phyloP scores from a whole-genome alignment of 2,329 filamentous ascomycete species.

The Xylariales sp. region DNA sequence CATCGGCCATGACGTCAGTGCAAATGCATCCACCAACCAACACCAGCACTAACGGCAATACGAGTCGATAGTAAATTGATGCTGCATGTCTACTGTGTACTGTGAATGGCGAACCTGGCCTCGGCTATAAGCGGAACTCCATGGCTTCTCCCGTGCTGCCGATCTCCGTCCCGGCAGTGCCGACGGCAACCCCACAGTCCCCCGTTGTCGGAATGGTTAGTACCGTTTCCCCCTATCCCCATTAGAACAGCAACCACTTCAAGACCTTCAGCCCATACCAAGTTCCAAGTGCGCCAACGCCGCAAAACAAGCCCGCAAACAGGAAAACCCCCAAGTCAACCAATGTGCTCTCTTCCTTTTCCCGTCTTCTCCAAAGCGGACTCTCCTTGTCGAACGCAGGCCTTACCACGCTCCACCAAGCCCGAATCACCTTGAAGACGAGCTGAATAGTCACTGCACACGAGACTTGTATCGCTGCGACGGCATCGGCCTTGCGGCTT shows the following conservation, averaged over 20 bases:
- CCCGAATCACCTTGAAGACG: conserved; percentile 5
- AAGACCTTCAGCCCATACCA: conserved; percentile 10
- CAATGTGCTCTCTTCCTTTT: conserved; percentile 18
- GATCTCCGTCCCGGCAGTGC: conserved; percentile 1
- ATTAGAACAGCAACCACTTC: conserved; percentile 2
- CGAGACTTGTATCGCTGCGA: not conserved
- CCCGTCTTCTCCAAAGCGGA: conserved; percentile 18
- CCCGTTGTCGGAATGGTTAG: conserved; percentile 1
- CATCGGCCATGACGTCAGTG: conserved; percentile 7
- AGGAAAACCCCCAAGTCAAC: conserved; percentile 17
- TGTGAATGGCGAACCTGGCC: too few relatives aligned
- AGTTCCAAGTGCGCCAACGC: conserved; percentile 11
- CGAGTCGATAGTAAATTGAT: too few relatives aligned
- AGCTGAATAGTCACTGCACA: not conserved
- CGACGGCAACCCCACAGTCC: conserved; percentile 7
- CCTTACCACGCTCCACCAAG: conserved; percentile 19
- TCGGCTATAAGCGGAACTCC: too few relatives aligned
- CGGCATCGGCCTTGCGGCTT: conserved; percentile 2
- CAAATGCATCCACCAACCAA: not conserved
- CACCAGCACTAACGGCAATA: not conserved
- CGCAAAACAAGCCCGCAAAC: conserved; percentile 15
- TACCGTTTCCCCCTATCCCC: not conserved
- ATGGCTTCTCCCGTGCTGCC: not conserved
- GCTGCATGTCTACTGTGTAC: too few relatives aligned
- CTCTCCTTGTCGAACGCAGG: conserved; percentile 23